Evolutionary conservation across 140 eudicot species (phyloP).

Genomic region (Erigeron philadelphicus): DNA sequence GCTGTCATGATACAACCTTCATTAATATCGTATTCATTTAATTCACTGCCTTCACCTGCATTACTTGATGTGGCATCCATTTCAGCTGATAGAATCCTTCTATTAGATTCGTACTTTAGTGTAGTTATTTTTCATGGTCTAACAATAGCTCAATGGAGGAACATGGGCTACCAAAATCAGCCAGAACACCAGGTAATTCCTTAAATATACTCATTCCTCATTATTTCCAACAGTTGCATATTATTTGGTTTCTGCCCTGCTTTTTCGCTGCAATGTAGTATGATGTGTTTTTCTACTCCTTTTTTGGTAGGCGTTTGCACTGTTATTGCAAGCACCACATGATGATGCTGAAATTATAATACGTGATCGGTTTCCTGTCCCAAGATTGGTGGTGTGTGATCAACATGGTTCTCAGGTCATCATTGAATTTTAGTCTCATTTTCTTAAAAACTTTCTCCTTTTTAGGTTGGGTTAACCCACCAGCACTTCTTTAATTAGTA

Average conservation of each 20-base stretch:
- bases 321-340: conserved; percentile 77
- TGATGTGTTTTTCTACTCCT: not conserved
- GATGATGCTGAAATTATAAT: conserved; percentile 76
- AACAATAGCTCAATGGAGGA: conserved; percentile 98
- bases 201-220: not conserved
- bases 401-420: conserved; percentile 99
- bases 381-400: conserved; percentile 95
- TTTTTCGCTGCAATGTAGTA: not conserved
- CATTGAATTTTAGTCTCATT: conserved; percentile 4
- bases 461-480: not conserved
- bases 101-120: conserved; percentile 87
- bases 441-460: not conserved
- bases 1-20: conserved; percentile 96
- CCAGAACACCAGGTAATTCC: conserved; percentile 77
- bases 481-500: too few species aligned
- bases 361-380: conserved; percentile 89
- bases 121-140: conserved; percentile 93
- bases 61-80: conserved; percentile 87
- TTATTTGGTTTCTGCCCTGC: not conserved
- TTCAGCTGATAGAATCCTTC: conserved; percentile 79
- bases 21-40: conserved; percentile 78
- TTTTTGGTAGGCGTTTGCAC: conserved; percentile 64
- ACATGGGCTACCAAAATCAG: conserved; percentile 89
- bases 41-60: conserved; percentile 85
- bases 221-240: too few species aligned